phyloP scores from a whole-genome alignment of 257 asterid species.

The Thymus mandschuricus region DNA sequence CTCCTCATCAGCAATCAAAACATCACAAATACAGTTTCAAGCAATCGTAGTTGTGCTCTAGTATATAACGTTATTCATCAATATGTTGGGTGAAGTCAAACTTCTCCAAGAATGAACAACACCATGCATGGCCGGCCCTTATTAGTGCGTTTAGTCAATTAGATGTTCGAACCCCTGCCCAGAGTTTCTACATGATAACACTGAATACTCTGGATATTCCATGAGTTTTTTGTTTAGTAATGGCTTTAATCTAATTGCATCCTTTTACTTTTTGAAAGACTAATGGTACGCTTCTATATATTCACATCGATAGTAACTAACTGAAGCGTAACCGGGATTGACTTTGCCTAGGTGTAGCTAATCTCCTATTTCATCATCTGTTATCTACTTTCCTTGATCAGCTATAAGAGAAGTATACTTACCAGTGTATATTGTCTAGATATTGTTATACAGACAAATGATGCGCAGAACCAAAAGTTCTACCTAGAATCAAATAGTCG shows the following conservation, averaged over 20 bases:
- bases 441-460: conserved; percentile 5
- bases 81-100: neutral
- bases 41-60: conserved; percentile 11
- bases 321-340: conserved; percentile 6
- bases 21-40: neutral
- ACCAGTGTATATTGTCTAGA: neutral
- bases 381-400: neutral
- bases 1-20: neutral
- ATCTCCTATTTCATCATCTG: no score
- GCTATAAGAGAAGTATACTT: neutral
- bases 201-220: neutral
- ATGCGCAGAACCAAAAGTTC: neutral
- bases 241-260: neutral
- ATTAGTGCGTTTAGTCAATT: neutral
- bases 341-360: neutral
- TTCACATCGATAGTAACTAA: neutral
- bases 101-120: neutral
- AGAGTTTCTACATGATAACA: neutral
- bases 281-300: neutral
- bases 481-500: neutral
- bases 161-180: neutral
- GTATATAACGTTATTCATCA: neutral
- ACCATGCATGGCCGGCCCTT: conserved; percentile 11
- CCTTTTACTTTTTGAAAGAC: neutral
- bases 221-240: neutral